Evolutionary conservation across 2,329 filamentous ascomycete species (phyloP).

Genomic region (Aspergillus novofumigatus): DNA sequence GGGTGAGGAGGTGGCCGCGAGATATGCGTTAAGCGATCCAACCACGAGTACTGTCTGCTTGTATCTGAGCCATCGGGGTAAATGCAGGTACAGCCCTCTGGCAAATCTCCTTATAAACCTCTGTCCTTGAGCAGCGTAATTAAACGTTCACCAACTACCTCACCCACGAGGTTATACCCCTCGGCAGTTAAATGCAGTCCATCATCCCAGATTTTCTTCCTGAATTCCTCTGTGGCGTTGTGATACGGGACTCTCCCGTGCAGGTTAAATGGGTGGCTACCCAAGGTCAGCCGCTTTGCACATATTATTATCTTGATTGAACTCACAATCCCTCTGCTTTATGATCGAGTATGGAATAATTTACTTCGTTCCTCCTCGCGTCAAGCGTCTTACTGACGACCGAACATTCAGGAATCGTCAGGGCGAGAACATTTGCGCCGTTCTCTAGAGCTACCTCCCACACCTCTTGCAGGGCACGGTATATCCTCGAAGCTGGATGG

Average conservation of each 20-base stretch:
- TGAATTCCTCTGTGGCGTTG: constrained; percentile 44
- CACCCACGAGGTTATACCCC: constrained; percentile 62
- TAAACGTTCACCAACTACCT: constrained; percentile 52
- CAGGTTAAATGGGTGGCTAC: constrained; percentile 56
- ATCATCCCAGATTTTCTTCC: constrained; percentile 57
- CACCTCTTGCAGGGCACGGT: constrained; percentile 45
- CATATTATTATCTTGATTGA: not conserved
- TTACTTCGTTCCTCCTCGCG: constrained; percentile 45
- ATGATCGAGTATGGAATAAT: constrained; percentile 51
- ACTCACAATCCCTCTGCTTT: constrained; percentile 52
- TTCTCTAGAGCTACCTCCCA: constrained; percentile 51
- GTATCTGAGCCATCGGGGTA: not conserved
- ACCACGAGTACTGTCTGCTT: not conserved
- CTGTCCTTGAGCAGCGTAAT: constrained; percentile 21
- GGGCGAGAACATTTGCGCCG: constrained; percentile 55
- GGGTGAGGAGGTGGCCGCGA: constrained; percentile 12
- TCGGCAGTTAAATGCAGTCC: constrained; percentile 54
- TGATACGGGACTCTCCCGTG: constrained; percentile 52
- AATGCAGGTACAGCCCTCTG: not conserved
- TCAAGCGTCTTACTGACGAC: constrained; percentile 26
- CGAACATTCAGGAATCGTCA: constrained; percentile 58
- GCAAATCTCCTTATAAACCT: not conserved
- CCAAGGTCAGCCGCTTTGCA: not conserved
- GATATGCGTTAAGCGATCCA: not conserved
- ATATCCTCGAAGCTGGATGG: constrained; percentile 41